These are phyloP conservation scores for Raphanus sativus DNA, from an alignment of 345 rosid genomes.

Conservation along the genomic window DNA sequence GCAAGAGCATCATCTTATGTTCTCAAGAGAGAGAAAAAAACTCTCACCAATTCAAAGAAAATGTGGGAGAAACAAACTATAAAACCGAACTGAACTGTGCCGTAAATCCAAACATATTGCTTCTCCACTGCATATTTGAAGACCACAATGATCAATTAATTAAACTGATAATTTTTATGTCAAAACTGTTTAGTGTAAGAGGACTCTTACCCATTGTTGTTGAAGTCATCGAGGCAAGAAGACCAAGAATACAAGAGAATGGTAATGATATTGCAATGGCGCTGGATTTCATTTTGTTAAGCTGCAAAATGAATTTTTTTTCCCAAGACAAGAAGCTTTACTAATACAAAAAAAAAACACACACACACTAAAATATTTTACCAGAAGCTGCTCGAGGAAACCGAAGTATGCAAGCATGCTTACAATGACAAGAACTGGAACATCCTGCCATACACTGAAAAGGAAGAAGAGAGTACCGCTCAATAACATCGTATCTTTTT, in stretches of 20 bases:
- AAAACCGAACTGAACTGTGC: constrained; percentile 61
- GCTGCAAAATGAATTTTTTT: constrained; percentile 41
- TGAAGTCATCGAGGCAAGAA: constrained; percentile 91
- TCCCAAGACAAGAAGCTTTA: constrained; percentile 5
- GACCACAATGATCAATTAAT: constrained; percentile 1
- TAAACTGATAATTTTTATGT: neutral
- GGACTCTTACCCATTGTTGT: constrained; percentile 77
- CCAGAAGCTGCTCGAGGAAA: constrained; percentile 97
- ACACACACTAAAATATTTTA: constrained; percentile 34
- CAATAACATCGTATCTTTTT: neutral
- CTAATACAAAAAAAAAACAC: neutral
- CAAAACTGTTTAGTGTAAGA: neutral
- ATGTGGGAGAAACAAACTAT: constrained; percentile 80
- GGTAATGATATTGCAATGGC: constrained; percentile 95
- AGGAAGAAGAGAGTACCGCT: neutral
- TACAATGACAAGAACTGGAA: constrained; percentile 81
- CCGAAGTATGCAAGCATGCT: constrained; percentile 99
- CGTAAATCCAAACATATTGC: constrained; percentile 73
- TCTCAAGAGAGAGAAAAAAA: neutral
- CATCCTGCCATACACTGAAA: constrained; percentile 94
- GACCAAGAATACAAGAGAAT: constrained; percentile 85
- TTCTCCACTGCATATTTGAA: constrained; percentile 53
- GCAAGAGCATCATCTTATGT: constrained; percentile 10
- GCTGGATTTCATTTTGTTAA: constrained; percentile 69
- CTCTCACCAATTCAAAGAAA: constrained; percentile 67